Conservation (phyloP, 2,329 filamentous ascomycete genomes). For the Pseudopyricularia cyperi region DNA sequence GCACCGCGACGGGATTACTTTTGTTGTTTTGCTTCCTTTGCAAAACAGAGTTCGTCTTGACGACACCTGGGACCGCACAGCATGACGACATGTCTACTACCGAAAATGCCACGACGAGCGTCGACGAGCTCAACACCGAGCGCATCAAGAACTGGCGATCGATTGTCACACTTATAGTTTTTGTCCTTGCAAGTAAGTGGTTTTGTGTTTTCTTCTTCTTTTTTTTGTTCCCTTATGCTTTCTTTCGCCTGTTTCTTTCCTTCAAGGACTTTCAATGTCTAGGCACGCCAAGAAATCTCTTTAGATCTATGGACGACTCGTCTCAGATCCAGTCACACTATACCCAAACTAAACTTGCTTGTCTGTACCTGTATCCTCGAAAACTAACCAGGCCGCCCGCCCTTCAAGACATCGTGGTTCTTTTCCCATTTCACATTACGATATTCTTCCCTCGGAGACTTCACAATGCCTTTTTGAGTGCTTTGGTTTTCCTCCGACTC, state of each 20-base stretch:
- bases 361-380: background rate
- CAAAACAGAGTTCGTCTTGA: no score
- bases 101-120: background rate
- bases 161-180: constrained; percentile 57
- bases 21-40: no score
- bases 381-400: background rate
- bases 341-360: background rate
- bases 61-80: no score
- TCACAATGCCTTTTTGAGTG: constrained; percentile 27
- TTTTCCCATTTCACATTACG: constrained; percentile 56
- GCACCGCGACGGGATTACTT: no score
- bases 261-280: background rate
- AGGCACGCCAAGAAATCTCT: background rate
- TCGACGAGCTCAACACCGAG: constrained; percentile 28
- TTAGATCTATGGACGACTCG: background rate
- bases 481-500: constrained; percentile 32
- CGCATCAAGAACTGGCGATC: constrained; percentile 54
- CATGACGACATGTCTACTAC: background rate
- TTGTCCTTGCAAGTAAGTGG: constrained; percentile 57
- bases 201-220: background rate
- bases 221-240: constrained; percentile 1
- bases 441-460: constrained; percentile 42
- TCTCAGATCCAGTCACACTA: background rate
- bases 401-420: constrained; percentile 47
- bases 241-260: background rate